Evolutionary conservation across 1,284 basidiomycete species (phyloP).

Genomic region (Leccinum pseudoinsigne): DNA sequence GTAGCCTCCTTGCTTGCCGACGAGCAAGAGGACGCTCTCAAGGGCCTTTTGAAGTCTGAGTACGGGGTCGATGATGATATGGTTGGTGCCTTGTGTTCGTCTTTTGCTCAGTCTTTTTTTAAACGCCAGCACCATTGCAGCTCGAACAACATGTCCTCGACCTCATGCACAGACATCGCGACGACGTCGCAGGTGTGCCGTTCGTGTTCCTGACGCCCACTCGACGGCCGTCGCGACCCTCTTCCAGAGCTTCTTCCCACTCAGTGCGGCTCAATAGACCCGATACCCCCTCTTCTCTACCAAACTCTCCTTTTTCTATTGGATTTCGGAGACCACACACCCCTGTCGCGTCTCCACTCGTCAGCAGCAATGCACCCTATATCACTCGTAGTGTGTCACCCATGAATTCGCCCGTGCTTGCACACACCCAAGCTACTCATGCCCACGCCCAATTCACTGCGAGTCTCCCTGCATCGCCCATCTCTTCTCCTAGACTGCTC

Average conservation of each 20-base stretch:
- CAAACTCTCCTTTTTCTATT: constrained; percentile 65
- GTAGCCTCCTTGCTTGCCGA: constrained; percentile 73
- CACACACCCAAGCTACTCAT: constrained; percentile 51
- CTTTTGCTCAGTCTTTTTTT: constrained; percentile 12
- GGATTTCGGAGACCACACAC: constrained; percentile 78
- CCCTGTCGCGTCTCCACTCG: constrained; percentile 70
- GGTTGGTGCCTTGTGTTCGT: constrained; percentile 42
- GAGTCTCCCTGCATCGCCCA: constrained; percentile 64
- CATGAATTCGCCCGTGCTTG: constrained; percentile 66
- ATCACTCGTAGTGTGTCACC: constrained; percentile 63
- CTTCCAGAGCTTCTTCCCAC: constrained; percentile 74
- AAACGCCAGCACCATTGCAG: constrained; percentile 37
- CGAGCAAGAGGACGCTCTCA: constrained; percentile 86
- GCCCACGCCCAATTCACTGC: constrained; percentile 61
- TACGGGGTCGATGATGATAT: constrained; percentile 76
- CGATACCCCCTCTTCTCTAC: constrained; percentile 72
- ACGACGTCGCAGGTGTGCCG: constrained; percentile 79
- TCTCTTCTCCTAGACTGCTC: constrained; percentile 60
- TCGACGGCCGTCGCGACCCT: constrained; percentile 77
- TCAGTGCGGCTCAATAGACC: constrained; percentile 66
- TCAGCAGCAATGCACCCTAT: constrained; percentile 53
- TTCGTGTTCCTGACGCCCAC: constrained; percentile 79
- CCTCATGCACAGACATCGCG: constrained; percentile 84
- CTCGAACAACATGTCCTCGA: constrained; percentile 78
- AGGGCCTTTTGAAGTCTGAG: constrained; percentile 66